phyloP scores from a whole-genome alignment of 768 basidiomycete species.

The Rhizopogon sp. region DNA sequence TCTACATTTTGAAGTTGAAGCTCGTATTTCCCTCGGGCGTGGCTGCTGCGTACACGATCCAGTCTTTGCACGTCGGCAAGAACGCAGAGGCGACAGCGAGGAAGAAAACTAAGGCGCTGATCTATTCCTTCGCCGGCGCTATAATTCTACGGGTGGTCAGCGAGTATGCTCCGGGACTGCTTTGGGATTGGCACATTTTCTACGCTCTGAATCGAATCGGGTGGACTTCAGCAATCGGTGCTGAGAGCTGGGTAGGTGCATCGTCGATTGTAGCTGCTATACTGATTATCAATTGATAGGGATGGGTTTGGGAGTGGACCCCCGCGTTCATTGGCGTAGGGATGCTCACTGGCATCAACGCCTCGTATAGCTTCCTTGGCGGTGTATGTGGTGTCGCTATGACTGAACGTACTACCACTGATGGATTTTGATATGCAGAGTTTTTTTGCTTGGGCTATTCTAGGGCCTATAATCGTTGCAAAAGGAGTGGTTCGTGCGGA shows the following conservation, averaged over 20 bases:
- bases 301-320: constrained; percentile 19
- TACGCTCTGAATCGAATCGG: constrained; percentile 55
- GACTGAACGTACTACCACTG: neutral
- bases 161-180: constrained; percentile 52
- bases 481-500: constrained; percentile 28
- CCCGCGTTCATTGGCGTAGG: constrained; percentile 57
- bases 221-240: constrained; percentile 48
- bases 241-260: constrained; percentile 48
- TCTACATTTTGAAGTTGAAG: constrained; percentile 58
- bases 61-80: constrained; percentile 47
- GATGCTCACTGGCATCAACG: constrained; percentile 49
- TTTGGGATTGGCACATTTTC: constrained; percentile 60
- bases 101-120: constrained; percentile 49
- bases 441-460: constrained; percentile 59
- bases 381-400: constrained; percentile 26
- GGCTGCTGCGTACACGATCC: constrained; percentile 60
- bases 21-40: constrained; percentile 58
- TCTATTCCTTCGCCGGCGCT: constrained; percentile 38
- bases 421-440: constrained; percentile 22
- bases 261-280: neutral
- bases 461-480: constrained; percentile 48
- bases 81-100: constrained; percentile 43
- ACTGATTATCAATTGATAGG: neutral
- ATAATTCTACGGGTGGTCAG: constrained; percentile 51
- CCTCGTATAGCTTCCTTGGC: constrained; percentile 44